Base-by-base conservation (phyloP, 1,139 yeast species). In the Geotrichum reessii region DNA sequence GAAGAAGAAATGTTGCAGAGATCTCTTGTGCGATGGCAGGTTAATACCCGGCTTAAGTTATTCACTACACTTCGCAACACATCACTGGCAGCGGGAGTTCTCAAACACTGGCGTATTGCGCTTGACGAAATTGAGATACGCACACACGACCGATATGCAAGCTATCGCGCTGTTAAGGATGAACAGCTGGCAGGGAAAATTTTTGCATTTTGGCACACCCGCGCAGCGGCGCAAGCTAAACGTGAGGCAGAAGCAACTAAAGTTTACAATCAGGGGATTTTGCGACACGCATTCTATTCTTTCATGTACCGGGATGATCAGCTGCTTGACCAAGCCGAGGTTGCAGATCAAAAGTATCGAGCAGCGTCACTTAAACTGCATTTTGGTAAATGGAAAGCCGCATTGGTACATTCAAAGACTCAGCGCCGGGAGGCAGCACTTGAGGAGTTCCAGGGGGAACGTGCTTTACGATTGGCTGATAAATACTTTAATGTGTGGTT, bases 251-350 rank as follows among this genome's bases (percentile, higher is more conserved):
- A 42, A 25, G 59, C 59, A 6, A 46, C 12, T n/a, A 25, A 25
- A 3, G 50, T 53, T 21, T 57, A 57, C 46, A 44, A 57, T 42
- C 27, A 24, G 19, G 50, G 21, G 44, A 52, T 57, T 31, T 12
- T 33, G n/a, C 51, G 33, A 27, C 56, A 57, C 7, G 59, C 56
- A 8, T 42, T 57, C 19, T 25, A 57, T n/a, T 31, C 54, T 2
- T 12, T 57, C 1, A 12, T 52, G n/a, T 49, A 44, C 33, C 31
- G 50, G 4, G 51, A 44, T 1, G 54, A 57, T 5, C 42, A 19
- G 9, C n/a, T 52, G 2, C 12, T 19, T 14, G 47, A 53, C 8
- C 24, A 27, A 12, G 51, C 46, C 27, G 48, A 53, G 17, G 44
- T 28, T 14, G 56, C 59, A 8, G 54, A 44, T 28, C 22, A 33